phyloP scores from a whole-genome alignment of 371 early-diverging fungal genomes.

The Lichtheimia ornata region DNA sequence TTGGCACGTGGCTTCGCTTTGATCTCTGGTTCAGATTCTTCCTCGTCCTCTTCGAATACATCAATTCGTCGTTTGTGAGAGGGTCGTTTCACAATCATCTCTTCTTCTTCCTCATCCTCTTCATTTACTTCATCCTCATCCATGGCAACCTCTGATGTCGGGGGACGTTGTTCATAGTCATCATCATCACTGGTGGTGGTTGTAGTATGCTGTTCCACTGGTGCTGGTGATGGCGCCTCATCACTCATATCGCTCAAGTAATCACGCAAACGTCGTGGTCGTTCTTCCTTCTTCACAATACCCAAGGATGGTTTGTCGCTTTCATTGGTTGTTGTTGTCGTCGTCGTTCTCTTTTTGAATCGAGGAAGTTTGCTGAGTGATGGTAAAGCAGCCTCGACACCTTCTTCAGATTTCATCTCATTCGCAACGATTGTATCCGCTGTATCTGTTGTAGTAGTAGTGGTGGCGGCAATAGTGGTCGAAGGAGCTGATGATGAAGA shows the following conservation, averaged over 20 bases:
- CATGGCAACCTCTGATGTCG: background rate
- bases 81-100: background rate
- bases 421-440: no score
- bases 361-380: slow-evolving; percentile 31
- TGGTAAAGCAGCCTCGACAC: slow-evolving; percentile 6
- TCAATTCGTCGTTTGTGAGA: background rate
- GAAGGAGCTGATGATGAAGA: background rate
- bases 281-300: background rate
- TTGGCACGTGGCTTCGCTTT: background rate
- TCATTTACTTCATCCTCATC: background rate
- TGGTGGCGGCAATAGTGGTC: background rate
- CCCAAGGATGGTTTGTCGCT: background rate
- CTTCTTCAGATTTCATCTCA: background rate
- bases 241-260: slow-evolving; percentile 49
- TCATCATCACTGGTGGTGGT: background rate
- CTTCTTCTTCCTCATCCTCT: background rate
- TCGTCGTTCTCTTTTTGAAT: slow-evolving; percentile 36
- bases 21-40: slow-evolving; percentile 1
- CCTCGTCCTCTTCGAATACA: background rate
- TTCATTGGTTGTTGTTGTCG: background rate
- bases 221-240: background rate
- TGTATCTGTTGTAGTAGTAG: no score
- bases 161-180: background rate
- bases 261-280: slow-evolving; percentile 35
- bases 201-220: background rate